Evolutionary conservation across 2,329 filamentous ascomycete species (phyloP).

Genomic region (Xylariaceae sp.): DNA sequence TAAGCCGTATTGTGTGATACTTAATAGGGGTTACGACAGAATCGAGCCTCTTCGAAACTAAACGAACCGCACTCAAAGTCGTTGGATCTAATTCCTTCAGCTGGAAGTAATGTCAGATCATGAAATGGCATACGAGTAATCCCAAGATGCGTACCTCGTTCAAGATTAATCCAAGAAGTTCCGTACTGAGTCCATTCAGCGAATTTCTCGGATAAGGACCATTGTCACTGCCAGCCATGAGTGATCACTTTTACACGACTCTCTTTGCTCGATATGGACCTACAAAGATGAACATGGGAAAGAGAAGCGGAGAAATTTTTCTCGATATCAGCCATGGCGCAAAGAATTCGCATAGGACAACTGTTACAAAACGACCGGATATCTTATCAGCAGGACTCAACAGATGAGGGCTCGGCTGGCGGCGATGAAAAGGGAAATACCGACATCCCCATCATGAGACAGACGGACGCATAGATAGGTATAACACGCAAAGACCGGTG

Average conservation of each 20-base stretch:
- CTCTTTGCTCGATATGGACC: background rate
- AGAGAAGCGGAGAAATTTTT: background rate
- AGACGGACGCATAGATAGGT: no score
- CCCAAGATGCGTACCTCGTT: constrained; percentile 33
- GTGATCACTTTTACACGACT: constrained; percentile 4
- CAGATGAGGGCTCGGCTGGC: background rate
- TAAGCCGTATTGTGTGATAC: constrained; percentile 38
- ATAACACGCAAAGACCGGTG: no score
- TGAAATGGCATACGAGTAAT: background rate
- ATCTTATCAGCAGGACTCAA: background rate
- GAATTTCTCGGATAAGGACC: constrained; percentile 23
- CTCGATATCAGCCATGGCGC: constrained; percentile 1
- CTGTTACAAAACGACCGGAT: background rate
- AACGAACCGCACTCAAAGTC: constrained; percentile 34
- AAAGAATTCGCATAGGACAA: background rate
- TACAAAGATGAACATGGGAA: background rate
- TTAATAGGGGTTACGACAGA: constrained; percentile 39
- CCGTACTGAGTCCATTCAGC: constrained; percentile 37
- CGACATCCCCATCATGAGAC: background rate
- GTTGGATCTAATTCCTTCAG: constrained; percentile 35
- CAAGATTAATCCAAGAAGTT: constrained; percentile 40
- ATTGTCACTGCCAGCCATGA: constrained; percentile 2
- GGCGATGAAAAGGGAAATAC: background rate
- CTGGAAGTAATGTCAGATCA: constrained; percentile 27
- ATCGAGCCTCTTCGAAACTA: constrained; percentile 38